Conservation (phyloP, 1,284 basidiomycete species). For the Trametes sp. region DNA sequence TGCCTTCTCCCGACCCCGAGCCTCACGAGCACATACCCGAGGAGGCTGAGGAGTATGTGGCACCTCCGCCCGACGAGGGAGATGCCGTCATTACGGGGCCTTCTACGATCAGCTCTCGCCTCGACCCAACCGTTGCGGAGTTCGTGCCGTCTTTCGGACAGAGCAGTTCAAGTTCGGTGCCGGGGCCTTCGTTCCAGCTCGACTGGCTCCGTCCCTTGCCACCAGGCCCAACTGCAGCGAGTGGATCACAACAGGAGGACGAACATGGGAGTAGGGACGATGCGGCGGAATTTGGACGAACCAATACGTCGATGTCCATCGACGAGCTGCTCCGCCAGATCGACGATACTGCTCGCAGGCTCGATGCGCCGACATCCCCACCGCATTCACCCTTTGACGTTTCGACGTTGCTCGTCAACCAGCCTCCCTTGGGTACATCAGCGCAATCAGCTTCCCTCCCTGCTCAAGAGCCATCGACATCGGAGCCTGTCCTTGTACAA, state of each 20-base stretch:
- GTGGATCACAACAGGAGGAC: neutral
- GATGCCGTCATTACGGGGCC: too few relatives aligned
- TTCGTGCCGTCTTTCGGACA: constrained; percentile 21
- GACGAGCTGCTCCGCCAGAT: constrained; percentile 1
- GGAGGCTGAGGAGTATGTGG: neutral
- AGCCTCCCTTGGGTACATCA: neutral
- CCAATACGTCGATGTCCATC: neutral
- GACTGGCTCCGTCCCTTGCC: constrained; percentile 20
- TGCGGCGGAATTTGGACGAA: neutral
- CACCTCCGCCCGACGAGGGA: neutral
- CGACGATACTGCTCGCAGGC: neutral
- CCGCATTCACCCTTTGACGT: neutral
- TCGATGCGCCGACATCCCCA: neutral
- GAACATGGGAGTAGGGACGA: neutral
- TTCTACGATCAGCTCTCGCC: neutral
- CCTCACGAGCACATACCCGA: neutral
- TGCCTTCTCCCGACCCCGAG: too few relatives aligned
- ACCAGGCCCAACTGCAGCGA: constrained; percentile 5
- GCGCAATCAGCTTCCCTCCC: neutral
- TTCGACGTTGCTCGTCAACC: neutral
- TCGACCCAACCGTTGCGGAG: constrained; percentile 20
- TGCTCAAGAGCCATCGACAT: neutral
- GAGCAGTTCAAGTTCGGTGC: neutral
- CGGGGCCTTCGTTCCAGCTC: constrained; percentile 3
- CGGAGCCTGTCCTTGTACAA: constrained; percentile 29